Evolutionary conservation across 2,329 filamentous ascomycete species (phyloP).

Genomic region (Lachnellula suecica): DNA sequence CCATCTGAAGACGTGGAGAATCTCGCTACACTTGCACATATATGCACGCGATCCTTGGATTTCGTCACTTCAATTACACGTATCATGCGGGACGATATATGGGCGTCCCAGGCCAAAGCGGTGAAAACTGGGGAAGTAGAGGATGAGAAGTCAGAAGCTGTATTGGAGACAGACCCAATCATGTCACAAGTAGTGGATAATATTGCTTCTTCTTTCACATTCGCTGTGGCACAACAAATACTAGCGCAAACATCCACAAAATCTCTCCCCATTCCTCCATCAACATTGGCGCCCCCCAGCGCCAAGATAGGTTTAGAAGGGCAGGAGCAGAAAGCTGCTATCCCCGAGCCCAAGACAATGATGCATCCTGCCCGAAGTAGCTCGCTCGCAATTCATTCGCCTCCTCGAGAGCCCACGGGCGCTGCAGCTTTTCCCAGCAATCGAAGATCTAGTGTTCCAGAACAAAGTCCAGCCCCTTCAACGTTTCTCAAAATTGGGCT

Average conservation of each 20-base stretch:
- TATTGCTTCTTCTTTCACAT: slow-evolving; percentile 75
- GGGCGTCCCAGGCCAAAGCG: slow-evolving; percentile 49
- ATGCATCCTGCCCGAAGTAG: slow-evolving; percentile 66
- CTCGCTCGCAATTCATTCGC: slow-evolving; percentile 50
- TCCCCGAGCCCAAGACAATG: slow-evolving; percentile 69
- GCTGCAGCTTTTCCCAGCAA: slow-evolving; percentile 54
- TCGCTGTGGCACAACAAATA: slow-evolving; percentile 73
- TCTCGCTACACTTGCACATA: slow-evolving; percentile 76
- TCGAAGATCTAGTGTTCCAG: slow-evolving; percentile 38
- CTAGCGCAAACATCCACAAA: slow-evolving; percentile 72
- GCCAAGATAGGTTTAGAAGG: slow-evolving; percentile 34
- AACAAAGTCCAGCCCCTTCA: slow-evolving; percentile 39
- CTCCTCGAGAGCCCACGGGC: slow-evolving; percentile 46
- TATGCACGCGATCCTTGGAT: slow-evolving; percentile 77
- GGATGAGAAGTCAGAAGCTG: slow-evolving; percentile 35
- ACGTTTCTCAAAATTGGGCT: slow-evolving; percentile 63
- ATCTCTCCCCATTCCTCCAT: slow-evolving; percentile 64
- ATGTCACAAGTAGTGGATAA: slow-evolving; percentile 64
- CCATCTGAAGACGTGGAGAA: slow-evolving; percentile 66
- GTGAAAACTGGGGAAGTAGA: slow-evolving; percentile 12
- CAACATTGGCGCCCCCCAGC: slow-evolving; percentile 44
- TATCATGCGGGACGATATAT: slow-evolving; percentile 76
- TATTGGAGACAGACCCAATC: slow-evolving; percentile 33
- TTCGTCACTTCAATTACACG: slow-evolving; percentile 82
- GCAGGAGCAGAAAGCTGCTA: slow-evolving; percentile 59